Percentiles rank a stretch among this genome's conserved stretches.
phyloP scores from a whole-genome alignment of 805 yeast species.

The Candida succiphila region DNA sequence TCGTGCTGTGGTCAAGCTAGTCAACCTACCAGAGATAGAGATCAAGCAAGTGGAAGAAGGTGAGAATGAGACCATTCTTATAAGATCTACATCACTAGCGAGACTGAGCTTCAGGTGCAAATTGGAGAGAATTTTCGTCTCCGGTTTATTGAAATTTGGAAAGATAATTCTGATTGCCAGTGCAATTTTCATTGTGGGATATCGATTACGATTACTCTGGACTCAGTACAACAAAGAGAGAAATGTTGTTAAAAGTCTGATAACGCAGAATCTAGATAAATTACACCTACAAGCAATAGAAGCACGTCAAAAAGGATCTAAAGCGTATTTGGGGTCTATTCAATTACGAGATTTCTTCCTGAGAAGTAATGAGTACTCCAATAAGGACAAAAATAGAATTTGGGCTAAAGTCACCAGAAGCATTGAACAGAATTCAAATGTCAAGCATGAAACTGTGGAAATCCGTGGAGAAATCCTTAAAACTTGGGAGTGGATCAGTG shows the following conservation, averaged over 20 bases:
- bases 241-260: conserved; percentile 32
- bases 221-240: conserved; percentile 21
- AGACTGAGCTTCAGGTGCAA: conserved; percentile 19
- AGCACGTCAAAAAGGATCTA: conserved; percentile 23
- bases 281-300: conserved; percentile 35
- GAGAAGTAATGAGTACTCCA: conserved; percentile 18
- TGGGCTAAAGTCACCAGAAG: conserved; percentile 50
- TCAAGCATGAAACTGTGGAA: conserved; percentile 54
- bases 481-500: conserved; percentile 81
- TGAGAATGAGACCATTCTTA: conserved; percentile 2
- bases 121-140: conserved; percentile 13
- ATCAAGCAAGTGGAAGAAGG: not conserved
- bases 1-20: conserved; percentile 6
- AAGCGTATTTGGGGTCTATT: conserved; percentile 50
- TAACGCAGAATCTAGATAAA: conserved; percentile 37
- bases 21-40: not conserved
- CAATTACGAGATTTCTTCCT: conserved; percentile 64
- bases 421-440: conserved; percentile 59
- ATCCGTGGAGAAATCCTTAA: conserved; percentile 80
- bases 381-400: conserved; percentile 31
- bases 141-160: conserved; percentile 10
- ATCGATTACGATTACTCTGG: conserved; percentile 24
- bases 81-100: conserved; percentile 19
- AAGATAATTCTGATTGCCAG: not conserved
- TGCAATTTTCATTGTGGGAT: conserved; percentile 10